These are phyloP conservation scores for Colletotrichum sp. DNA, from an alignment of 2,329 filamentous ascomycete species.

Conservation along the genomic window DNA sequence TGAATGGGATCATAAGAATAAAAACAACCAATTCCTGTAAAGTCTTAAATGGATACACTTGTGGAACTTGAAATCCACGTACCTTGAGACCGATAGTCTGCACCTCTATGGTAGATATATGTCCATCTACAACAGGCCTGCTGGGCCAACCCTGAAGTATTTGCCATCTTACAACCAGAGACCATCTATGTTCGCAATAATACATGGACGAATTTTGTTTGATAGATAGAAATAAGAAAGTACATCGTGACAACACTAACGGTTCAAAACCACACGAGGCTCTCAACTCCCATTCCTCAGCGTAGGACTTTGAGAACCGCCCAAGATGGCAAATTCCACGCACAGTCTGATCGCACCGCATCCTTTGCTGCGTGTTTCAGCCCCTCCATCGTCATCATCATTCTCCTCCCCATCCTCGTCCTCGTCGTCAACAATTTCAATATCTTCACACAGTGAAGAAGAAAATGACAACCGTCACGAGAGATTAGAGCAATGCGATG, in stretches of 20 bases:
- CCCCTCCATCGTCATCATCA: neutral
- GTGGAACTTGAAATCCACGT: too few relatives aligned
- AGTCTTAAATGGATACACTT: too few relatives aligned
- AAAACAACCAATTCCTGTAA: too few relatives aligned
- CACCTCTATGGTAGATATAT: neutral
- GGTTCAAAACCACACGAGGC: fast-evolving
- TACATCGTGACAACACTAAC: neutral
- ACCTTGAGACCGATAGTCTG: fast-evolving
- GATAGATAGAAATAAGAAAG: neutral
- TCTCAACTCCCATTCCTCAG: fast-evolving
- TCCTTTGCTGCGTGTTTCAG: neutral
- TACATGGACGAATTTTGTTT: fast-evolving
- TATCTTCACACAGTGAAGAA: neutral
- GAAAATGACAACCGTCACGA: neutral
- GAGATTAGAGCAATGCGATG: neutral
- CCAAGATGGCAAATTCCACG: neutral
- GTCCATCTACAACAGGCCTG: neutral
- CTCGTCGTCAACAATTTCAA: neutral
- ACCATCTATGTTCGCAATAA: neutral
- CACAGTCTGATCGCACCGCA: neutral
- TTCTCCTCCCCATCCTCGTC: neutral
- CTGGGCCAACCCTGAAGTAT: neutral
- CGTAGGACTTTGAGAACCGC: neutral
- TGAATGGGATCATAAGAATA: too few relatives aligned
- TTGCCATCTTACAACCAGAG: neutral